Evolutionary conservation across 2,329 filamentous ascomycete genomes (phyloP), one percentile per base, ranked within the genome.

Genomic region (Phaeophleospora eucalypticola): DNA sequence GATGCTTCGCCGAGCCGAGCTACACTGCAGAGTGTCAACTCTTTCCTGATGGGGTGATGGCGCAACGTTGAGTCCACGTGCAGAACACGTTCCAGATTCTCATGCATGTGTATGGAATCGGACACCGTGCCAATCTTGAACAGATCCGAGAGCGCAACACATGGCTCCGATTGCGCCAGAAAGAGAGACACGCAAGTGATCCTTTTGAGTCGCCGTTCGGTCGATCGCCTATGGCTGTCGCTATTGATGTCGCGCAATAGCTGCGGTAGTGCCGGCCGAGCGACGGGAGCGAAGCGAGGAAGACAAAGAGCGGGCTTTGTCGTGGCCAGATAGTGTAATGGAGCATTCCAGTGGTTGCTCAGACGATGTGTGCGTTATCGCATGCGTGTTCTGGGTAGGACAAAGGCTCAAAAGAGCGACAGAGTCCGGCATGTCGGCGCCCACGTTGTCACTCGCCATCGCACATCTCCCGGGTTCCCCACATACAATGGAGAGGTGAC

Each of bases 21-120:
- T 17, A 96, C 90, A 0, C 71, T 97, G 32, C 90, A 96, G 68
- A 91, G 88, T 57, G 85, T 97, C 4, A 96, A 97, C 67, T 87
- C 87, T 45, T 95, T 88, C 60, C 70, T 97, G 42, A 91, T 97
- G 82, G 65, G 61, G 44, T 58, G 57, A 29, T 29, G 24, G 24
- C 24, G 6, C 24, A 7, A 7, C 24, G 24, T 29, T 29, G 7
- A 29, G n/a, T n/a, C n/a, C n/a, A n/a, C n/a, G n/a, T n/a, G n/a
- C n/a, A n/a, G n/a, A n/a, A n/a, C n/a, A n/a, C n/a, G n/a, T n/a
- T n/a, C n/a, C n/a, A n/a, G n/a, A n/a, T n/a, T n/a, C n/a, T n/a
- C n/a, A n/a, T n/a, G n/a, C n/a, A n/a, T n/a, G n/a, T n/a, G n/a
- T n/a, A n/a, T n/a, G n/a, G n/a, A n/a, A n/a, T n/a, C n/a, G n/a